Percentiles rank a stretch among this genome's conserved stretches.
phyloP scores from a whole-genome alignment of 768 basidiomycete species.

The Chlorophyllum brunneum region DNA sequence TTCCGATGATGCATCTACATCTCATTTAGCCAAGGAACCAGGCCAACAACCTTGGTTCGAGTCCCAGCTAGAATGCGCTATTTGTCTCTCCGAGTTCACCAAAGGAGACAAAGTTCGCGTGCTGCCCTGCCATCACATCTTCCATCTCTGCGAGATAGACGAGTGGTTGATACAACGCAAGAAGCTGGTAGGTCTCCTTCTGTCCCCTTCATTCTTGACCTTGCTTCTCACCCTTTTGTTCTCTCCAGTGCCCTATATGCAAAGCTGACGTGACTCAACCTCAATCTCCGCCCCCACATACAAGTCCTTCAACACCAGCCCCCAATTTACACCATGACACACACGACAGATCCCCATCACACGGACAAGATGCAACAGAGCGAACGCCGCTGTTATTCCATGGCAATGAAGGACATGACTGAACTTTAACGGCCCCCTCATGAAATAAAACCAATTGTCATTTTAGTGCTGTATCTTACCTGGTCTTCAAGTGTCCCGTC shows the following conservation, averaged over 20 bases:
- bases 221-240: constrained; percentile 9
- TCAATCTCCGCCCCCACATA: constrained; percentile 17
- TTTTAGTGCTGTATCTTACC: constrained; percentile 9
- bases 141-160: constrained; percentile 89
- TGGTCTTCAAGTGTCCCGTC: not conserved
- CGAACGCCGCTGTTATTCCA: constrained; percentile 34
- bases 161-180: constrained; percentile 90
- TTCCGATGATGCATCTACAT: constrained; percentile 35
- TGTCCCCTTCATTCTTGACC: not conserved
- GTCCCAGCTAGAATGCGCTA: constrained; percentile 83
- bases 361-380: constrained; percentile 24
- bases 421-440: constrained; percentile 2
- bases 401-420: constrained; percentile 17
- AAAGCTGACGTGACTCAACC: constrained; percentile 88
- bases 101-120: constrained; percentile 89
- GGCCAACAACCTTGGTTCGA: constrained; percentile 70
- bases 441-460: not conserved
- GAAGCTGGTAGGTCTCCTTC: constrained; percentile 66
- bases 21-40: constrained; percentile 25
- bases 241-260: constrained; percentile 79
- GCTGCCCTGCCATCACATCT: constrained; percentile 91
- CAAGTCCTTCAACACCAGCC: constrained; percentile 12
- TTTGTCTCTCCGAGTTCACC: constrained; percentile 84
- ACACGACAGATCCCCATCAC: not conserved
- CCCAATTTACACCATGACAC: constrained; percentile 15